phyloP scores from a whole-genome alignment of 1,284 basidiomycete genomes.

The Moniliella sp. region DNA sequence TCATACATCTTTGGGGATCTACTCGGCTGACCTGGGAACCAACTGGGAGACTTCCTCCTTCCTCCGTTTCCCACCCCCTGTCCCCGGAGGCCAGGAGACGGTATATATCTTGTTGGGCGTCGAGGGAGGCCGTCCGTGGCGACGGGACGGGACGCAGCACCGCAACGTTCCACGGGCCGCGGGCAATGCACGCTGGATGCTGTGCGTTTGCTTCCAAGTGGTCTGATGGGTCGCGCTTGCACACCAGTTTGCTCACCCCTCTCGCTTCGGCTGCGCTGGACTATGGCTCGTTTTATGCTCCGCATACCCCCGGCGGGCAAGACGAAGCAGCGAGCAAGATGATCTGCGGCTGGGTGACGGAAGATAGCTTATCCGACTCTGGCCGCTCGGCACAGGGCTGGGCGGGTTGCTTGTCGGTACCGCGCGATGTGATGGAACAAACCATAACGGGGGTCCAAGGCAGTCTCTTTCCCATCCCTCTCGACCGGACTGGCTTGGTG shows the following conservation, averaged over 20 bases:
- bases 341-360: constrained; percentile 18
- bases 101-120: constrained; percentile 11
- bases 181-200: too few relatives aligned
- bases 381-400: constrained; percentile 15
- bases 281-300: constrained; percentile 17
- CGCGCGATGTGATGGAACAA: constrained; percentile 11
- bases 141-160: too few relatives aligned
- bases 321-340: too few relatives aligned
- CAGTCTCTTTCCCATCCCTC: not conserved
- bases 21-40: constrained; percentile 14
- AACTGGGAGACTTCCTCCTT: constrained; percentile 23
- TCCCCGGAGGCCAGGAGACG: constrained; percentile 1
- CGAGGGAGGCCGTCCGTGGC: too few relatives aligned
- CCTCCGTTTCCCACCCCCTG: too few relatives aligned
- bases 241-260: too few relatives aligned
- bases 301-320: too few relatives aligned
- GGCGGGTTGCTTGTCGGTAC: constrained; percentile 12
- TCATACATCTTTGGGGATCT: constrained; percentile 1
- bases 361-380: constrained; percentile 13
- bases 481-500: not conserved
- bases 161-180: too few relatives aligned
- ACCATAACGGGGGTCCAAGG: not conserved
- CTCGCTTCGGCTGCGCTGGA: too few relatives aligned
- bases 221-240: too few relatives aligned
- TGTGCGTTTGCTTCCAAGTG: too few relatives aligned